A percentile compares a stretch with the other conserved stretches of the same genome.
These are phyloP conservation scores for Tillandsia fasciculata DNA, from an alignment of 176 grass and related monocot genomes.

Conservation along the genomic window DNA sequence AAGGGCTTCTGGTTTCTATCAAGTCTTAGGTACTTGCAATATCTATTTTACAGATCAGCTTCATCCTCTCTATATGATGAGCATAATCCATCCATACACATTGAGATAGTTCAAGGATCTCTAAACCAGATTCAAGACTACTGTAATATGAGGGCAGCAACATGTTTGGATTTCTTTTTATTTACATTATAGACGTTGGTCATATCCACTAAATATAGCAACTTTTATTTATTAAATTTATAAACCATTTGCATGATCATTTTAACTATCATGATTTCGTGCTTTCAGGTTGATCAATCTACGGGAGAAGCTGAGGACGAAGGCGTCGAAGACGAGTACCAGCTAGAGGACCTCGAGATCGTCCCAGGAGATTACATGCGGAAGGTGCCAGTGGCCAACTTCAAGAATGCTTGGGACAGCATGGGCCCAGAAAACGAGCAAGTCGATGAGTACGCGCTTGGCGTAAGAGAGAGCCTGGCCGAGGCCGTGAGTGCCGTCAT, in stretches of 20 bases:
- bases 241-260: not conserved
- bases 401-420: constrained; percentile 94
- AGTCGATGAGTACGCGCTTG: constrained; percentile 91
- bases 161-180: too few species aligned
- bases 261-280: constrained; percentile 3
- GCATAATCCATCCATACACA: constrained; percentile 11
- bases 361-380: constrained; percentile 85
- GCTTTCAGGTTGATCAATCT: constrained; percentile 67
- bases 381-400: constrained; percentile 85
- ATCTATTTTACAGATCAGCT: too few species aligned
- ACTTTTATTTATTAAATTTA: too few species aligned
- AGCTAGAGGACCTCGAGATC: constrained; percentile 90
- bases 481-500: constrained; percentile 87
- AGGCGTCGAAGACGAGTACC: constrained; percentile 96
- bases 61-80: too few species aligned
- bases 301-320: constrained; percentile 86
- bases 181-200: too few species aligned
- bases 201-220: too few species aligned
- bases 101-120: too few species aligned
- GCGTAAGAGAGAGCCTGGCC: constrained; percentile 70
- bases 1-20: too few species aligned
- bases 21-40: too few species aligned
- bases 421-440: constrained; percentile 74
- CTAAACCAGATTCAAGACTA: too few species aligned
- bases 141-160: too few species aligned